Evolutionary conservation across 2,329 filamentous ascomycete genomes (phyloP).

Genomic region (Cytospora chrysosperma): DNA sequence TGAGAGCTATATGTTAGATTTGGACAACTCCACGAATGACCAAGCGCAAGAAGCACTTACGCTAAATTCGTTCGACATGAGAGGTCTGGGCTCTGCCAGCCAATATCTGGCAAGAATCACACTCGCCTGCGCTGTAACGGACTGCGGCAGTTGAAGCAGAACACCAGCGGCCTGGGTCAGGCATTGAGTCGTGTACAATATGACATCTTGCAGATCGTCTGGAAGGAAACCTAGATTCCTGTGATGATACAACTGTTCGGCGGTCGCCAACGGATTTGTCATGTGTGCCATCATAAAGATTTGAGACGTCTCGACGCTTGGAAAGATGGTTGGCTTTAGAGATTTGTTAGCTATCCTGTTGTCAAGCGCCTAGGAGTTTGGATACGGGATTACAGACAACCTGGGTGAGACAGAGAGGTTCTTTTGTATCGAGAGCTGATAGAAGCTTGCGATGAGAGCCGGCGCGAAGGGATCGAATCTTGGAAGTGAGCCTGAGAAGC

Average conservation of each 20-base stretch:
- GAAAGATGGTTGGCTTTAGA: neutral
- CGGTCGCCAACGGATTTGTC: constrained; percentile 69
- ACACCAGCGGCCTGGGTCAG: constrained; percentile 78
- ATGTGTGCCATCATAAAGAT: constrained; percentile 56
- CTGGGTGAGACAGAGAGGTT: neutral
- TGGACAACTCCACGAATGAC: no score
- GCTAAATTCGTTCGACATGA: constrained; percentile 58
- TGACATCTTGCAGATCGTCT: constrained; percentile 65
- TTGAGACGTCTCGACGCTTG: neutral
- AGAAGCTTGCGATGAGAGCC: neutral
- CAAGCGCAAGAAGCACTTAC: constrained; percentile 33
- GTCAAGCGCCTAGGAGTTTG: neutral
- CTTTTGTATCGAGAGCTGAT: neutral
- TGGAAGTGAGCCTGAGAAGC: neutral
- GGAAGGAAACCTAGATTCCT: constrained; percentile 59
- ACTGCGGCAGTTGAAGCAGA: constrained; percentile 80
- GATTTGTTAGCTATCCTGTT: neutral
- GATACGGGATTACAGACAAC: neutral
- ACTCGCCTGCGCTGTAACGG: constrained; percentile 81
- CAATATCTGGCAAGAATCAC: constrained; percentile 81
- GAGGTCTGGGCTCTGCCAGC: constrained; percentile 51
- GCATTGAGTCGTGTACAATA: constrained; percentile 69
- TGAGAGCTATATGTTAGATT: constrained; percentile 19
- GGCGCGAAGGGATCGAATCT: neutral
- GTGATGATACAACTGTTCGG: constrained; percentile 64